Conservation (phyloP, 805 yeast species). For the Ogataea salicorniae region DNA sequence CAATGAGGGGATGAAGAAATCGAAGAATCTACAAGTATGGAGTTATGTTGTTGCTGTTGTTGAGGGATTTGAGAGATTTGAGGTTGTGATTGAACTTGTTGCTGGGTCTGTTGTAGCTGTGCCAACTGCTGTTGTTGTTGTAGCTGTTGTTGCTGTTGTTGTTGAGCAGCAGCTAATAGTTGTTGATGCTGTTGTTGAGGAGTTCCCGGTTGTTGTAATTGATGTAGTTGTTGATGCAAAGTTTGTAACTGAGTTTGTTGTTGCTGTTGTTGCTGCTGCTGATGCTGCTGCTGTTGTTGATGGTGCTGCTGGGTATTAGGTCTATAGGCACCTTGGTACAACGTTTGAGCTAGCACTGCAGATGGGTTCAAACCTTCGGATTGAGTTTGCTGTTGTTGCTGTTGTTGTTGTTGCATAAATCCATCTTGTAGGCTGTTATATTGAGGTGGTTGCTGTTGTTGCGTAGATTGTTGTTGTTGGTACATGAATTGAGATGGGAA, state of each 20-base stretch:
- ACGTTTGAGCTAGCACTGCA: constrained; percentile 34
- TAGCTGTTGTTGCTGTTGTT: constrained; percentile 6
- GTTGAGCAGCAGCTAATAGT: constrained; percentile 12
- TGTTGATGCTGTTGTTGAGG: constrained; percentile 16
- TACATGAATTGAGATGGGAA: constrained; percentile 4
- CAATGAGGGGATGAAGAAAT: constrained; percentile 45
- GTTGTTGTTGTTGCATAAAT: constrained; percentile 6
- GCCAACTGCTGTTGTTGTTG: constrained; percentile 3
- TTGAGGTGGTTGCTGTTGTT: constrained; percentile 10
- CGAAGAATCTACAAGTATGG: constrained; percentile 31
- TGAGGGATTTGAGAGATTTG: constrained; percentile 14
- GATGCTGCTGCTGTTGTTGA: neutral
- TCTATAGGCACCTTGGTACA: constrained; percentile 37
- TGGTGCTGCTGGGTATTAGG: constrained; percentile 29
- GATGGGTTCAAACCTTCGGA: constrained; percentile 31
- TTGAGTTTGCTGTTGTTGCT: constrained; percentile 15
- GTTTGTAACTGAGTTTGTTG: constrained; percentile 19
- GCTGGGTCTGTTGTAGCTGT: constrained; percentile 16
- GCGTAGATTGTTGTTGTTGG: constrained; percentile 6
- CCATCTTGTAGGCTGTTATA: constrained; percentile 3
- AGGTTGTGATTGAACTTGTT: constrained; percentile 16
- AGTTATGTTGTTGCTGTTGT: constrained; percentile 21
- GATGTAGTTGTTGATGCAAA: constrained; percentile 23
- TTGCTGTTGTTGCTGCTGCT: constrained; percentile 17
- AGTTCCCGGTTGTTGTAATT: constrained; percentile 21